Percentiles rank a stretch among this genome's conserved stretches.
Evolutionary conservation across 2,329 filamentous ascomycete genomes (phyloP).

Genomic region (Cryphonectria nitschkei): DNA sequence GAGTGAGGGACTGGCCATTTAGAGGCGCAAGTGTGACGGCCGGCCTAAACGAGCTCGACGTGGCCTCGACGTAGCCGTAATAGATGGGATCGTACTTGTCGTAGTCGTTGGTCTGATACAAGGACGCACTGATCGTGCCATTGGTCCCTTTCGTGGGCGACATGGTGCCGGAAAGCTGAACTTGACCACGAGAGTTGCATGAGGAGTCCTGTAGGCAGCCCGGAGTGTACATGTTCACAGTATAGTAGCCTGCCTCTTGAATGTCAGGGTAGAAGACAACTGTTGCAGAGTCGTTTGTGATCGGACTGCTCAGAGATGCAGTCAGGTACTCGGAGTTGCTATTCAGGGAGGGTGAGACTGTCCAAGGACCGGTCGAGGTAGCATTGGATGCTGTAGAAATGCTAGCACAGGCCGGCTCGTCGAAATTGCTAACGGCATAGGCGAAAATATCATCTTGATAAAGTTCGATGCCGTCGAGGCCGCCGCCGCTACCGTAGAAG

Average conservation of each 20-base stretch:
- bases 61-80: slow-evolving; percentile 80
- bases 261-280: slow-evolving; percentile 86
- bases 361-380: slow-evolving; percentile 76
- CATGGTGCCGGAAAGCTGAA: slow-evolving; percentile 79
- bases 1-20: slow-evolving; percentile 60
- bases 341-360: slow-evolving; percentile 64
- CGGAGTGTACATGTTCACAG: slow-evolving; percentile 88
- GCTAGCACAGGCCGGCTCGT: slow-evolving; percentile 80
- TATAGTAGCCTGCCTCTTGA: slow-evolving; percentile 87
- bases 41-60: slow-evolving; percentile 73
- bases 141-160: slow-evolving; percentile 42
- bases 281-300: slow-evolving; percentile 62
- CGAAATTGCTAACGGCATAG: slow-evolving; percentile 85
- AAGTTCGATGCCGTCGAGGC: slow-evolving; percentile 82
- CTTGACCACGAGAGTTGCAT: slow-evolving; percentile 75
- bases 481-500: slow-evolving; percentile 86
- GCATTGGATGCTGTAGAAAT: slow-evolving; percentile 67
- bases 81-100: slow-evolving; percentile 97
- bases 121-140: slow-evolving; percentile 54
- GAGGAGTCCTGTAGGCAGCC: slow-evolving; percentile 82
- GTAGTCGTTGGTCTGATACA: slow-evolving; percentile 92
- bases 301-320: slow-evolving; percentile 60
- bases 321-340: slow-evolving; percentile 80
- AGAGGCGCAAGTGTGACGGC: slow-evolving; percentile 77
- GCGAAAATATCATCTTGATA: slow-evolving; percentile 84